Evolutionary conservation across 768 basidiomycete species (phyloP), one percentile per base, ranked within the genome.

Genomic region (Mycena belliarum): DNA sequence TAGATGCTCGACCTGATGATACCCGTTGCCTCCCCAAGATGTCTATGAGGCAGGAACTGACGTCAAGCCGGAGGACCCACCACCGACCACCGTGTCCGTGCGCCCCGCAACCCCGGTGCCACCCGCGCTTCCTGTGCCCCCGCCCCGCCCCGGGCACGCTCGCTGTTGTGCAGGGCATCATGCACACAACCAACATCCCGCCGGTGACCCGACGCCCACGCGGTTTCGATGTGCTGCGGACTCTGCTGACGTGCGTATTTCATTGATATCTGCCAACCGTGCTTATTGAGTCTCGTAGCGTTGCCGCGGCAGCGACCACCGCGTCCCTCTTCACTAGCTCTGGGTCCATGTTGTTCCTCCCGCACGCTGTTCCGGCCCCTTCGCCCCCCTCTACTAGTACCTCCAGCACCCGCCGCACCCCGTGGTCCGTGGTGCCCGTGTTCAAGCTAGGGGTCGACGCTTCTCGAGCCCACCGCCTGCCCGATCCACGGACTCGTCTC

Each of bases 291-390:
- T n/a, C n/a, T n/a, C n/a, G n/a, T 60, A 90, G 92, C 64, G 92
- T 93, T 29, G 92, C 92, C 4, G 91, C 92, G n/a, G 89, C 92
- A 11, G 92, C 92, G n/a, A 93, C 91, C 1, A 91, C 92, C 2
- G 90, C 89, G 9, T 93, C 92, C 4, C 79, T 91, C 26, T 78
- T 91, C n/a, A 86, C 87, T 1, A 89, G 89, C 33, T 82, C 85
- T 23, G 83, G 85, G 5, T 82, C 87, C 47, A 80, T 84, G 12
- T 32, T 12, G 7, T 81, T 90, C 42, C 79, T 88, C 53, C 79
- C 54, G 45, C 25, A 59, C 69, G 53, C 44, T 41, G 49, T 63
- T 37, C 18, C 63, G 1, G n/a, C 38, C 63, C 44, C 51, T 26
- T 1, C 72, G 87, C 16, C 20, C 68, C 20, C 51, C 68, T 32